These are phyloP conservation scores for Diversispora eburnea DNA, from an alignment of 192 early-diverging fungal genomes.

Conservation along the genomic window DNA sequence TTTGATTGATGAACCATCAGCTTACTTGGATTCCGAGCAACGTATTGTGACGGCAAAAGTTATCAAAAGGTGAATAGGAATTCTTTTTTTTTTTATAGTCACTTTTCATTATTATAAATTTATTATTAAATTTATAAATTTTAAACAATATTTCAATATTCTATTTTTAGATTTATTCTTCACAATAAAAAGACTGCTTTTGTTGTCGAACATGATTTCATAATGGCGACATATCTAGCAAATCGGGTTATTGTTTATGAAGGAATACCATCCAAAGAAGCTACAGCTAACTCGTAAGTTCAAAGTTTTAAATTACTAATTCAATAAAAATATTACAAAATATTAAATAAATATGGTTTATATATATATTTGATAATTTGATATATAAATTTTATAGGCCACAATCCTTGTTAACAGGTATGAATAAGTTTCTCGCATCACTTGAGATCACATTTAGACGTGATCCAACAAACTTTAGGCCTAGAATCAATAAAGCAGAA, in stretches of 20 bases:
- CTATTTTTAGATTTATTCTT: conserved; percentile 67
- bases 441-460: conserved; percentile 96
- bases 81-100: background rate
- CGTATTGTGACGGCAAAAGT: conserved; percentile 98
- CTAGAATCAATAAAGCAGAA: conserved; percentile 94
- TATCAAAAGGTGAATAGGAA: conserved; percentile 71
- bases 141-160: background rate
- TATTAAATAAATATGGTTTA: background rate
- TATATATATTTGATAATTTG: background rate
- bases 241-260: conserved; percentile 96
- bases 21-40: conserved; percentile 98
- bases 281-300: conserved; percentile 66
- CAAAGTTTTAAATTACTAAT: too few species aligned
- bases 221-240: conserved; percentile 97
- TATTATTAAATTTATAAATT: background rate
- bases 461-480: conserved; percentile 95
- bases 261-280: conserved; percentile 81
- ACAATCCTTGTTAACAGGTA: conserved; percentile 86
- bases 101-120: background rate
- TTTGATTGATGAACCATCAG: conserved; percentile 96
- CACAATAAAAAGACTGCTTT: conserved; percentile 97
- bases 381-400: conserved; percentile 46
- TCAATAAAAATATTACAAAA: background rate
- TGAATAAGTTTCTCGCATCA: conserved; percentile 93
- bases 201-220: conserved; percentile 98